These are phyloP conservation scores for Leccinum ponderosum DNA, from an alignment of 1,284 basidiomycete species.

Conservation along the genomic window DNA sequence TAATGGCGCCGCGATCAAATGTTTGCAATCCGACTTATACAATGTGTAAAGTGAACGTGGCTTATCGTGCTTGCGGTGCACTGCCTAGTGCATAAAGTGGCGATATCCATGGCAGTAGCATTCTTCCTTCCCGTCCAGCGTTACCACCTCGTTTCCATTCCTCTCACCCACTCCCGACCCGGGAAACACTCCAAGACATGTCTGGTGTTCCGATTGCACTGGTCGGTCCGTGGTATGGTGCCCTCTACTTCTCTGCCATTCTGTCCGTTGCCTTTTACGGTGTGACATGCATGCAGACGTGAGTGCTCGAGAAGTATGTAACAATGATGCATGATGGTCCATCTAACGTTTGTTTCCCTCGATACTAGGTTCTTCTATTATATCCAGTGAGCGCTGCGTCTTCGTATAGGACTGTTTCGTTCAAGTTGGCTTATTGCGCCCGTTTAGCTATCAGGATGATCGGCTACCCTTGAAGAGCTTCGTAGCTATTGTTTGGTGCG, in stretches of 20 bases:
- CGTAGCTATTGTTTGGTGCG: not conserved
- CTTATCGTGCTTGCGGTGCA: not conserved
- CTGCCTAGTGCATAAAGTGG: not conserved
- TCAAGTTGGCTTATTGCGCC: not conserved
- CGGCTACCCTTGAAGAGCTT: not conserved
- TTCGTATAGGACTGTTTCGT: not conserved
- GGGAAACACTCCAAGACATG: not conserved
- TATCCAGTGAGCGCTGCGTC: slow-evolving; percentile 3
- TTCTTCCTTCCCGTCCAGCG: not conserved
- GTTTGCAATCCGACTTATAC: not conserved
- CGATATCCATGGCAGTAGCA: not conserved
- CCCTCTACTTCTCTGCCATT: slow-evolving; percentile 1
- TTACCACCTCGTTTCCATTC: not conserved
- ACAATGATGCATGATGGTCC: not conserved
- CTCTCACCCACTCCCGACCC: not conserved
- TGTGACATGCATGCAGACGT: slow-evolving; percentile 7
- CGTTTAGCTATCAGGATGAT: slow-evolving; percentile 5
- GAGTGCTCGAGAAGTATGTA: not conserved
- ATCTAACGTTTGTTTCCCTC: not conserved
- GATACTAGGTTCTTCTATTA: slow-evolving; percentile 5
- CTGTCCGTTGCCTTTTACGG: slow-evolving; percentile 5
- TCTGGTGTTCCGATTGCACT: not conserved
- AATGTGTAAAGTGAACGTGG: not conserved
- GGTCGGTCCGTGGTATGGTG: slow-evolving; percentile 1
- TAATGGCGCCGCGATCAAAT: not conserved